phyloP scores from a whole-genome alignment of 2,329 filamentous ascomycete species.

The Ramularia collo-cygni region DNA sequence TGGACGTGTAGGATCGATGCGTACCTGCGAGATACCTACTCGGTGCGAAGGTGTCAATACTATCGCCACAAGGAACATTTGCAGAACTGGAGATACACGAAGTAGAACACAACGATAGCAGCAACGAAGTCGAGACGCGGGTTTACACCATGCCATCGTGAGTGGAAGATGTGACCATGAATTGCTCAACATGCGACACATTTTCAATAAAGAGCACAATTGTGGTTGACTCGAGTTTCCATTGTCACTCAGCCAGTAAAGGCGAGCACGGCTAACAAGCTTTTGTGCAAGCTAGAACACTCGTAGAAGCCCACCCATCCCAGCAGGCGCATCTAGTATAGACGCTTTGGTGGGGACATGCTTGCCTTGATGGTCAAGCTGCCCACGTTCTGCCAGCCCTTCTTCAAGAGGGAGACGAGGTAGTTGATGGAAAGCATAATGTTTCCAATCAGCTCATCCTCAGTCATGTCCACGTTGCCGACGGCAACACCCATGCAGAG shows the following conservation, averaged over 20 bases:
- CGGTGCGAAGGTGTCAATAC: too few species aligned
- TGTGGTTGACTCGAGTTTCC: conserved; percentile 26
- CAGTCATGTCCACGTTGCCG: conserved; percentile 94
- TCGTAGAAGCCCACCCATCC: conserved; percentile 22
- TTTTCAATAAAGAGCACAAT: too few species aligned
- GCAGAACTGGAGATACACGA: too few species aligned
- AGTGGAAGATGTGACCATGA: too few species aligned
- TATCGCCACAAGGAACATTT: too few species aligned
- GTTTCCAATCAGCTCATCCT: conserved; percentile 95
- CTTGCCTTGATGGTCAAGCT: conserved; percentile 99
- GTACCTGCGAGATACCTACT: too few species aligned
- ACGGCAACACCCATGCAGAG: conserved; percentile 99
- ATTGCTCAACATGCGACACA: too few species aligned
- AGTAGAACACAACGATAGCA: too few species aligned
- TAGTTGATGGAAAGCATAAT: conserved; percentile 99
- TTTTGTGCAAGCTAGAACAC: conserved; percentile 14
- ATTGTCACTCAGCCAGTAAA: conserved; percentile 18
- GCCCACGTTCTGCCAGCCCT: conserved; percentile 99
- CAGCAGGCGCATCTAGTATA: conserved; percentile 63
- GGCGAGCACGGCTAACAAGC: conserved; percentile 9
- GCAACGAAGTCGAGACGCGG: too few species aligned
- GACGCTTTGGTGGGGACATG: conserved; percentile 97
- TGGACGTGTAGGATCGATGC: too few species aligned
- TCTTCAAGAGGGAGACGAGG: conserved; percentile 98
- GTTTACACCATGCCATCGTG: too few species aligned